A percentile compares a stretch with the other conserved stretches of the same genome.
These are phyloP conservation scores for Lasiosphaeriaceae sp. DNA, from an alignment of 495 filamentous ascomycete species.

Conservation along the genomic window DNA sequence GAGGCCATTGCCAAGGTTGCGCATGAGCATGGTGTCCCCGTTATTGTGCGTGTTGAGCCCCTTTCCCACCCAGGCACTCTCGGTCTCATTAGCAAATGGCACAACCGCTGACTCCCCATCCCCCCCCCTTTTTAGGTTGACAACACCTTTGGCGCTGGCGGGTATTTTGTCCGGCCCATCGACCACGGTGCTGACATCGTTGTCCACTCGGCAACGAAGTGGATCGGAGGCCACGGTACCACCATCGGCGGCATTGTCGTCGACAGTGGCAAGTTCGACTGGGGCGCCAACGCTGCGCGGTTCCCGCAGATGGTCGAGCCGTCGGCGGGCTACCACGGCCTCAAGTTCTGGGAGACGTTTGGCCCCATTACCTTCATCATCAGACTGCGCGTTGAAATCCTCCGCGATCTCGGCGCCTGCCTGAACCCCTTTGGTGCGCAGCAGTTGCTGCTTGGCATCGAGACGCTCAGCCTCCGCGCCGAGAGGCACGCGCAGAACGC, in stretches of 20 bases:
- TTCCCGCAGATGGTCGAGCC: conserved; percentile 96
- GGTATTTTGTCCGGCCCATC: conserved; percentile 85
- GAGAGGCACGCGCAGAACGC: conserved; percentile 90
- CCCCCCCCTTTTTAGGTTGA: conserved; percentile 79
- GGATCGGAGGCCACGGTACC: conserved; percentile 97
- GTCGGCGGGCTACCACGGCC: conserved; percentile 87
- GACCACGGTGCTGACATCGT: conserved; percentile 93
- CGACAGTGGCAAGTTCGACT: conserved; percentile 94
- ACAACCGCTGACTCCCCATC: conserved; percentile 6
- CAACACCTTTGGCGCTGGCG: conserved; percentile 97
- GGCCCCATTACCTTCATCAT: conserved; percentile 81
- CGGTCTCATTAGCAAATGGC: neutral
- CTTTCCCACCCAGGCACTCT: neutral
- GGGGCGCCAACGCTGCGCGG: conserved; percentile 80
- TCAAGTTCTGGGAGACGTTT: conserved; percentile 97
- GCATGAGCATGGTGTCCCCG: conserved; percentile 75
- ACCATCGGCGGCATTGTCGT: conserved; percentile 89
- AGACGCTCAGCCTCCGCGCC: conserved; percentile 81
- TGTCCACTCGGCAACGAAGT: conserved; percentile 95
- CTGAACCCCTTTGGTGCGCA: conserved; percentile 96
- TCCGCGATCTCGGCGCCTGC: conserved; percentile 79
- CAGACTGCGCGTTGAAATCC: conserved; percentile 70
- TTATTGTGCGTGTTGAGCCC: conserved; percentile 66
- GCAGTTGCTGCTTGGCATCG: conserved; percentile 83
- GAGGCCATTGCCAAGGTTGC: conserved; percentile 77